phyloP scores from a whole-genome alignment of 805 yeast genomes.

The Barnettozyma botsteinii region DNA sequence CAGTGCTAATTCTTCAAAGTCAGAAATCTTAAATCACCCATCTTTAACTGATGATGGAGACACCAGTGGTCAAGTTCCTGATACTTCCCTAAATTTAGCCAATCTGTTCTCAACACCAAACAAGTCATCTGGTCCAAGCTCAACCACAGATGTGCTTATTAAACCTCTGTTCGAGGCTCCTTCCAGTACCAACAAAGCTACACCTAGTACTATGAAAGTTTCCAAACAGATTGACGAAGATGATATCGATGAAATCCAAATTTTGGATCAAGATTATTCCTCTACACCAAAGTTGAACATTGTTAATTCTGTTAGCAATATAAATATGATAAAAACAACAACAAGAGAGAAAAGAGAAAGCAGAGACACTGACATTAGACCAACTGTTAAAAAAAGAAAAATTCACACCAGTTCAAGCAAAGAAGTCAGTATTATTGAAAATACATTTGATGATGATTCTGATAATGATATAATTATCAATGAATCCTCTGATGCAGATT shows the following conservation, averaged over 20 bases:
- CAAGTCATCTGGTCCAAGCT: background rate
- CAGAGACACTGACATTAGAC: too few species aligned
- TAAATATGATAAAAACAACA: too few species aligned
- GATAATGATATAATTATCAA: too few species aligned
- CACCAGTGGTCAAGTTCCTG: background rate
- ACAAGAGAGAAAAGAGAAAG: background rate
- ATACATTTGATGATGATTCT: background rate
- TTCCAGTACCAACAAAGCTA: background rate
- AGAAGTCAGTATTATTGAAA: background rate
- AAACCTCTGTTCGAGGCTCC: slow-evolving; percentile 2
- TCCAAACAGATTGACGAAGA: slow-evolving; percentile 7
- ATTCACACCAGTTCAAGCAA: background rate
- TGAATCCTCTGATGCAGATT: slow-evolving; percentile 5
- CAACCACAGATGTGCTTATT: background rate
- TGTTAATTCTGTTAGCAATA: too few species aligned
- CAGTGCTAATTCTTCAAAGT: background rate
- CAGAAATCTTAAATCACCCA: background rate
- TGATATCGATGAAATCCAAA: slow-evolving; percentile 5
- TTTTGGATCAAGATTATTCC: slow-evolving; percentile 1
- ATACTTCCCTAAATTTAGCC: background rate
- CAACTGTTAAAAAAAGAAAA: background rate
- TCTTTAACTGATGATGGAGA: slow-evolving; percentile 15
- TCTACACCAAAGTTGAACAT: background rate
- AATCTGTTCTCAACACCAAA: slow-evolving; percentile 7
- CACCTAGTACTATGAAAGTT: background rate